Base-by-base conservation (phyloP, 257 asterid species). In the Plantago elongata region DNA sequence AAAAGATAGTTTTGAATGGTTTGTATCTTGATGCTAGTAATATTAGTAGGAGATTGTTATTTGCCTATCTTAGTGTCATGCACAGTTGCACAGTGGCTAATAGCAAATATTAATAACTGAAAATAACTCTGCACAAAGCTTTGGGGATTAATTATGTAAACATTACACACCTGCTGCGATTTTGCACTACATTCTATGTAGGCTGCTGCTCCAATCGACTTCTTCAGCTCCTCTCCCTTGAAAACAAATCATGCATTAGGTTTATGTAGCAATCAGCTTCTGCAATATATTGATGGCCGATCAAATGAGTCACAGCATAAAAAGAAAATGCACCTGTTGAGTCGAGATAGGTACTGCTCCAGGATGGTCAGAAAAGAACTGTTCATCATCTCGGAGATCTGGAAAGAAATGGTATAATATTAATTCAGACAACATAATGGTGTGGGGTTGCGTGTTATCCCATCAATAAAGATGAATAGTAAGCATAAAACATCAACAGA, bases 181-280 rank as follows among this genome's bases (percentile, higher is more conserved):
- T 86, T 86, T 45, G 95, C 84, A 67, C 95, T 87, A 42, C 97
- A 90, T 73, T 90, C 97, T 22, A 90, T 68, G 72, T 85, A 90
- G 47, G 91, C 82, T 51, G 83, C 65, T 43, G 95, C 96, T 16
- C 91, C 91, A 69, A 85, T 88, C 76, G 73, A 42, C 78, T 82
- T 87, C 81, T 64, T 87, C 57, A 90, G 87, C 82, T 87, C 94
- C 69, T 82, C 96, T 17, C 96, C 97, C 96, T 90, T 74, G 51
- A 65, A 65, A 62, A 56, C 66, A 45, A 40, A 71, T 43, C 44
- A 40, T 13, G 64, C 38, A 68, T 64, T 67, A 79, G 64, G 56
- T 55, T 52, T 22, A 3, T 18, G 40, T 22, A 22, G 27, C 27
- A 58, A 37, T 62, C 16, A 70, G 1, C 29, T 4, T 22, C 62